These are phyloP conservation scores for Carex scoparia DNA, from an alignment of 176 grass and related monocot species.

Conservation along the genomic window DNA sequence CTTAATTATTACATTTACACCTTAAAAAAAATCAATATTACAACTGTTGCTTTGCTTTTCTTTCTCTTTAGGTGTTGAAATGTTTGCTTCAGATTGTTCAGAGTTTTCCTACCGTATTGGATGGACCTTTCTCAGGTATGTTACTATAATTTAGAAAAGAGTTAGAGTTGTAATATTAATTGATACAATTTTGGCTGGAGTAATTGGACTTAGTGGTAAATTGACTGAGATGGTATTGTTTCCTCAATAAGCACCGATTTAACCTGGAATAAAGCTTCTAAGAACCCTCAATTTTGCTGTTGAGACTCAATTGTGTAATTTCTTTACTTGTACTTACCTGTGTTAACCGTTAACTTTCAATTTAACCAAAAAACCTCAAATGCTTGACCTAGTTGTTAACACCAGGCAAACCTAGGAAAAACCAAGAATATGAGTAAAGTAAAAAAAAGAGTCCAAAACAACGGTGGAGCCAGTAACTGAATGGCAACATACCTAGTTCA, in stretches of 20 bases:
- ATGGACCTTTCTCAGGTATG: conserved; percentile 70
- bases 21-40: conserved; percentile 8
- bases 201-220: not conserved
- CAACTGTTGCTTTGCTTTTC: conserved; percentile 23
- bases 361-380: not conserved
- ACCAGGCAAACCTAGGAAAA: not conserved
- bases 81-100: conserved; percentile 96
- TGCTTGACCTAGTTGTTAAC: not conserved
- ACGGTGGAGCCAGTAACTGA: not conserved
- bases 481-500: not conserved
- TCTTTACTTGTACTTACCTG: not conserved
- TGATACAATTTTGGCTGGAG: not conserved
- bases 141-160: conserved; percentile 8
- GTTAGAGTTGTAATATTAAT: not conserved
- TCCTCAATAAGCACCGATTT: not conserved
- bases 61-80: conserved; percentile 80
- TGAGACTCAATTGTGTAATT: not conserved
- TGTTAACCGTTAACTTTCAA: not conserved
- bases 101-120: conserved; percentile 66
- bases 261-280: not conserved
- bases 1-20: not conserved
- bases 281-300: not conserved
- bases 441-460: not conserved
- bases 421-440: not conserved
- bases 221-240: not conserved